Base-by-base conservation (phyloP, 768 basidiomycete genomes). In the Dentipellis sp. region DNA sequence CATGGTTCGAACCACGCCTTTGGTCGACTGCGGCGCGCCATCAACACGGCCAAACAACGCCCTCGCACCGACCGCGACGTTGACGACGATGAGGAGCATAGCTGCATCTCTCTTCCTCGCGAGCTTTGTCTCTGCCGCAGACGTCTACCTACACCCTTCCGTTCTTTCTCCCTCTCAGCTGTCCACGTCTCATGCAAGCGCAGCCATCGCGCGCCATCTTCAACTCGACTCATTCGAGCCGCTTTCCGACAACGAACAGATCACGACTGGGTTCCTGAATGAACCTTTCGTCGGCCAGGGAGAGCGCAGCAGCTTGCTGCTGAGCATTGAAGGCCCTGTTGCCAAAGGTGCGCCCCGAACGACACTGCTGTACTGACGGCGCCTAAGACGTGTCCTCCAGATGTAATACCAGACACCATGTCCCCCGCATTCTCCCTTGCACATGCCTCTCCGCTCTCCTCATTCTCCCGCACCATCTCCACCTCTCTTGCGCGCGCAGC, bases 141-240 rank as follows among this genome's bases (percentile, higher is more conserved):
- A 60, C 40, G 45, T 62, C 6, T 62, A 60, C 46, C 42, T 58
- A 2, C 52, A 58, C 21, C 59, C 61, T 34, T 50, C 29, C 5
- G 29, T 58, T 29, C 1, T 4, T 10, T 22, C 38, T 21, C 7
- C 37, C 5, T 51, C 42, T 17, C 36, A 14, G 4, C 19, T 56
- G 23, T 46, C 54, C 35, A 48, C 50, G n/a, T 51, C 52, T 10
- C 6, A 51, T 51, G 83, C 83, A 45, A 81, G 77, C 62, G 75
- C 79, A 37, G 79, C 75, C 6, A 72, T 91, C 35, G 79, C 86
- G 17, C 79, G 78, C 53, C 86, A 90, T 66, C 77, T 90, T 10
- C 82, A 83, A n/a, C 75, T 89, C 5, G 88, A 89, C 62, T 69
- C 69, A 17, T 83, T 83, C 60, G 84, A 86, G 64, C 69, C 73